A percentile compares a stretch with the other conserved stretches of the same genome.
Evolutionary conservation across 1,139 yeast species (phyloP).

Genomic region (Nakaseomyces kungkrabaensis): DNA sequence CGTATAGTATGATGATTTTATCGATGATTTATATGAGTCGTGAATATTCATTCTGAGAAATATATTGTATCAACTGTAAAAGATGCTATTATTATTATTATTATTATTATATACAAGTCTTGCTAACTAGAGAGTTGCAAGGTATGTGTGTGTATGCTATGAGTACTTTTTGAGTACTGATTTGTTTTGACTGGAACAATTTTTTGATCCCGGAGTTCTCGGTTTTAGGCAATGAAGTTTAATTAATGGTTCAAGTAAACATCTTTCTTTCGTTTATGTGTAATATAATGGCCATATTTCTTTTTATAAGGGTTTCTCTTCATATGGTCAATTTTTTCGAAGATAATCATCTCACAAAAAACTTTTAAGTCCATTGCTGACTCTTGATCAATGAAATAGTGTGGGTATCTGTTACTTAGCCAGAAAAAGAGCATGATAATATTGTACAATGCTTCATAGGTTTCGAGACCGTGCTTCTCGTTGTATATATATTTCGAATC

Average conservation of each 20-base stretch:
- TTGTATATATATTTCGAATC: constrained; percentile 19
- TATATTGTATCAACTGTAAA: too few species aligned
- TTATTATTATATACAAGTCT: background rate
- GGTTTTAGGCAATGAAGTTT: background rate
- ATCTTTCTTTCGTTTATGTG: background rate
- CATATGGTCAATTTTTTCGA: constrained; percentile 42
- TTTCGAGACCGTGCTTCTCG: constrained; percentile 35
- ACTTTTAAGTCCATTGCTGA: constrained; percentile 62
- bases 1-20: background rate
- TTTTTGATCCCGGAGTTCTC: background rate
- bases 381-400: constrained; percentile 64
- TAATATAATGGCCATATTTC: background rate
- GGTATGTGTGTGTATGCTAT: too few species aligned
- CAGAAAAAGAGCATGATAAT: constrained; percentile 64
- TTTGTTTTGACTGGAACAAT: background rate
- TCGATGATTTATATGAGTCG: background rate
- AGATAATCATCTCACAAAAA: constrained; percentile 54
- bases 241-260: background rate
- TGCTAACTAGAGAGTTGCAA: too few species aligned
- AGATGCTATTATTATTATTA: background rate
- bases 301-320: constrained; percentile 23
- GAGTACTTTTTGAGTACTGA: too few species aligned
- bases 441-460: constrained; percentile 62
- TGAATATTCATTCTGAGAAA: too few species aligned
- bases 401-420: constrained; percentile 83